A percentile compares a stretch with the other conserved stretches of the same genome.
Conservation (phyloP, 192 early-diverging fungal species). For the Rhizoclosmatium sp. region DNA sequence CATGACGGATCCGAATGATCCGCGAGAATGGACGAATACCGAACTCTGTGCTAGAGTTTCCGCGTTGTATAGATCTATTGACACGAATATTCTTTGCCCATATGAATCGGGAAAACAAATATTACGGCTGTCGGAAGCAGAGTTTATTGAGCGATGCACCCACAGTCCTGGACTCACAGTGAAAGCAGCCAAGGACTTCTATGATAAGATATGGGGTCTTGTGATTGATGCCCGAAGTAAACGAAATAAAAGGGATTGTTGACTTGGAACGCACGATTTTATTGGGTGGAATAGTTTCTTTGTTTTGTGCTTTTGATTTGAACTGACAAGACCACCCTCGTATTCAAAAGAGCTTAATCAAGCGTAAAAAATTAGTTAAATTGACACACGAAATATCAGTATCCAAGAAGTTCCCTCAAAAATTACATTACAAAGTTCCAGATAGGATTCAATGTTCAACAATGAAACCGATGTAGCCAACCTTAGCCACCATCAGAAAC, state of each 20-base stretch:
- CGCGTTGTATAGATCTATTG: not conserved
- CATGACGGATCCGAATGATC: constrained; percentile 39
- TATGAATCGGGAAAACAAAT: constrained; percentile 55
- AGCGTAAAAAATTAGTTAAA: too few relatives aligned
- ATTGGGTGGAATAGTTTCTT: too few relatives aligned
- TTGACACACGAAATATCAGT: too few relatives aligned
- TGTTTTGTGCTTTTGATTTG: too few relatives aligned
- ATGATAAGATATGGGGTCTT: constrained; percentile 3
- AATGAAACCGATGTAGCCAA: too few relatives aligned
- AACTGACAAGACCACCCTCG: too few relatives aligned
- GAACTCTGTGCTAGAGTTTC: constrained; percentile 43
- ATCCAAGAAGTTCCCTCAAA: too few relatives aligned
- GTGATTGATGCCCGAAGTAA: constrained; percentile 2
- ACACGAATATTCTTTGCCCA: constrained; percentile 47
- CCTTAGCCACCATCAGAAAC: too few relatives aligned
- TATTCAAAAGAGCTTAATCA: too few relatives aligned
- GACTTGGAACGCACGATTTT: too few relatives aligned
- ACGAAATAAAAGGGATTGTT: not conserved
- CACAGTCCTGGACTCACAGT: constrained; percentile 32
- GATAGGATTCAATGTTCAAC: too few relatives aligned
- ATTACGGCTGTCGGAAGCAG: constrained; percentile 46
- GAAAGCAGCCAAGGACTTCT: constrained; percentile 54
- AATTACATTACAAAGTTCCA: too few relatives aligned
- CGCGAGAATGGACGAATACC: constrained; percentile 50
- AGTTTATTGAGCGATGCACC: constrained; percentile 50